Conservation (phyloP, 768 basidiomycete genomes). For the Suillus brevipes region DNA sequence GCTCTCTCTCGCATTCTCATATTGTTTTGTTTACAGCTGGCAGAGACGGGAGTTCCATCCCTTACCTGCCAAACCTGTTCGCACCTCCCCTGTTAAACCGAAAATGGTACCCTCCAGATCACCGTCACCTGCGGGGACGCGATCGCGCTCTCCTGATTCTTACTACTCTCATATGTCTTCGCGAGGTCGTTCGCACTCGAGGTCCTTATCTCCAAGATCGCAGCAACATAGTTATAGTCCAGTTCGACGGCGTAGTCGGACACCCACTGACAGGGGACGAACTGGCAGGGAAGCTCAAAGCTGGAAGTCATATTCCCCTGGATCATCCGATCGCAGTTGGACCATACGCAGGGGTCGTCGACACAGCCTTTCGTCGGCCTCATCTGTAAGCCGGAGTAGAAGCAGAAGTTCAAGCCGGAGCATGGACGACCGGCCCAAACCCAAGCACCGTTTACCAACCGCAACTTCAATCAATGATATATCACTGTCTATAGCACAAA, state of each 20-base stretch:
- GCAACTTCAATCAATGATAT: slow-evolving; percentile 41
- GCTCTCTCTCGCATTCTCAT: slow-evolving; percentile 11
- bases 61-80: slow-evolving; percentile 40
- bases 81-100: slow-evolving; percentile 36
- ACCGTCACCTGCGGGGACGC: slow-evolving; percentile 42
- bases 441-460: slow-evolving; percentile 65
- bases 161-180: slow-evolving; percentile 64
- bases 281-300: slow-evolving; percentile 25
- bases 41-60: slow-evolving; percentile 54
- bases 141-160: slow-evolving; percentile 61
- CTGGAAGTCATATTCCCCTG: slow-evolving; percentile 39
- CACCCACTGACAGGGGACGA: slow-evolving; percentile 48
- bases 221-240: slow-evolving; percentile 58
- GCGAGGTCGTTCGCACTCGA: slow-evolving; percentile 63
- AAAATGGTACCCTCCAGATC: slow-evolving; percentile 33
- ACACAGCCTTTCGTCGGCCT: slow-evolving; percentile 52
- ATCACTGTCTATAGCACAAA: slow-evolving; percentile 33
- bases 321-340: slow-evolving; percentile 43
- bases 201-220: slow-evolving; percentile 55
- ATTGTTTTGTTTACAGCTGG: slow-evolving; percentile 50
- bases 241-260: slow-evolving; percentile 43
- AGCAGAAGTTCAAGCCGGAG: slow-evolving; percentile 55
- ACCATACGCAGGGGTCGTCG: slow-evolving; percentile 33
- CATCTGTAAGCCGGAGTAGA: slow-evolving; percentile 56
- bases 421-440: slow-evolving; percentile 49